Conservation (phyloP, 148 eudicot species). For the Dianthus caryophyllus region DNA sequence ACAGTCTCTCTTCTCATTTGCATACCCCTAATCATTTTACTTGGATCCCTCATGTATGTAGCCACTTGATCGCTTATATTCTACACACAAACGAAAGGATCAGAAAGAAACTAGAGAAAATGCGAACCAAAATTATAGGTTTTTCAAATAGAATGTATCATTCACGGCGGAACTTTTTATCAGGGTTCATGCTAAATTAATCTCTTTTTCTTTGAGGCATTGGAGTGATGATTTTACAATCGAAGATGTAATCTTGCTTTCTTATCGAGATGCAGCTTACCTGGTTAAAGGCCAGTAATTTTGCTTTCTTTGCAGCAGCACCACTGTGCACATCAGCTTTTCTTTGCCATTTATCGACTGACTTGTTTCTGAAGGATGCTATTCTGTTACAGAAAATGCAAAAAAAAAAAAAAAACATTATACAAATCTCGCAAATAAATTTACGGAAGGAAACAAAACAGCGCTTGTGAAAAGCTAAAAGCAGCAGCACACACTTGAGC, state of each 20-base stretch:
- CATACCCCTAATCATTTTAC: conserved; percentile 87
- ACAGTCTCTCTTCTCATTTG: conserved; percentile 62
- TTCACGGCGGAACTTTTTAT: not conserved
- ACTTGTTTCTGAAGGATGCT: conserved; percentile 63
- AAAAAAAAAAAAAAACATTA: not conserved
- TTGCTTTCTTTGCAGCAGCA: conserved; percentile 79
- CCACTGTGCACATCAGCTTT: conserved; percentile 91
- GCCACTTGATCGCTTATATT: conserved; percentile 89
- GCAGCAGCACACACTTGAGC: conserved; percentile 6
- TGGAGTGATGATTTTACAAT: not conserved
- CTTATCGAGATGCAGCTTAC: conserved; percentile 31
- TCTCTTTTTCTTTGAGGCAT: not conserved
- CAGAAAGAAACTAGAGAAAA: conserved; percentile 8
- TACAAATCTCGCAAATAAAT: not conserved
- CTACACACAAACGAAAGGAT: conserved; percentile 32
- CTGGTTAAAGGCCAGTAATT: conserved; percentile 87
- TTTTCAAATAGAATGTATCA: not conserved
- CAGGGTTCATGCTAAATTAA: too few relatives aligned
- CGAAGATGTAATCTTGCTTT: not conserved
- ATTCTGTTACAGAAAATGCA: conserved; percentile 36
- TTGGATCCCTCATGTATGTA: conserved; percentile 90
- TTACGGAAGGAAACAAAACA: not conserved
- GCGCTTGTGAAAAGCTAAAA: not conserved
- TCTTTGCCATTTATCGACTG: conserved; percentile 96
- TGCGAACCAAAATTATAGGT: not conserved